These are phyloP conservation scores for Recurvomyces mirabilis DNA, from an alignment of 495 filamentous ascomycete genomes.

Conservation along the genomic window DNA sequence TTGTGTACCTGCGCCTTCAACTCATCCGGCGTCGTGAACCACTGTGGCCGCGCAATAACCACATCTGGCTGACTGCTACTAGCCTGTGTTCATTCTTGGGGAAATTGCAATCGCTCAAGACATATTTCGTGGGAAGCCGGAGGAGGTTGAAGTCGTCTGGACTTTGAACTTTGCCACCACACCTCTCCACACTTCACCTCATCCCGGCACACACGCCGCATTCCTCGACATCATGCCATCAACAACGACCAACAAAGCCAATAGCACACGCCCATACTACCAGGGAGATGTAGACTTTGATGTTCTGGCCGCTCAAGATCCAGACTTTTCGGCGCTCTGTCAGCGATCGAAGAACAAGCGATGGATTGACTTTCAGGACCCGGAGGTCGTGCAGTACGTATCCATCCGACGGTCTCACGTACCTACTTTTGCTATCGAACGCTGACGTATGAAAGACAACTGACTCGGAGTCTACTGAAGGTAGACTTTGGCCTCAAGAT, in stretches of 20 bases:
- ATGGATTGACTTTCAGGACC: constrained; percentile 70
- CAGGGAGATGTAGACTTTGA: constrained; percentile 53
- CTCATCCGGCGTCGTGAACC: no score
- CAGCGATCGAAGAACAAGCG: constrained; percentile 39
- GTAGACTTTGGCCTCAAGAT: constrained; percentile 64
- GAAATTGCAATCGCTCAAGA: no score
- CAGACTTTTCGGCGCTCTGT: constrained; percentile 44
- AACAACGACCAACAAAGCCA: background rate
- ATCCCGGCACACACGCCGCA: background rate
- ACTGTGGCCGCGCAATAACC: no score
- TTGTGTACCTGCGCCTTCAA: no score
- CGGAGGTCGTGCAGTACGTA: constrained; percentile 55
- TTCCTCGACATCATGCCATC: constrained; percentile 2
- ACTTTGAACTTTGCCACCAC: no score
- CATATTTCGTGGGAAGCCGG: no score
- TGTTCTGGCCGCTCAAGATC: constrained; percentile 44
- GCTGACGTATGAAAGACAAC: constrained; percentile 41
- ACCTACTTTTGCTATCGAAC: background rate
- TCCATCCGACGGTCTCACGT: background rate
- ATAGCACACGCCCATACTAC: constrained; percentile 33
- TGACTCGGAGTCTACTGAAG: constrained; percentile 69
- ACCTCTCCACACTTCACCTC: background rate
- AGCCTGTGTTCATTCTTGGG: no score
- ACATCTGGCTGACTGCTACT: no score
- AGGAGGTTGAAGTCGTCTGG: no score